A percentile compares a stretch with the other conserved stretches of the same genome.
phyloP scores from a whole-genome alignment of 176 grass and related monocot species.

The Hordeum marinum region DNA sequence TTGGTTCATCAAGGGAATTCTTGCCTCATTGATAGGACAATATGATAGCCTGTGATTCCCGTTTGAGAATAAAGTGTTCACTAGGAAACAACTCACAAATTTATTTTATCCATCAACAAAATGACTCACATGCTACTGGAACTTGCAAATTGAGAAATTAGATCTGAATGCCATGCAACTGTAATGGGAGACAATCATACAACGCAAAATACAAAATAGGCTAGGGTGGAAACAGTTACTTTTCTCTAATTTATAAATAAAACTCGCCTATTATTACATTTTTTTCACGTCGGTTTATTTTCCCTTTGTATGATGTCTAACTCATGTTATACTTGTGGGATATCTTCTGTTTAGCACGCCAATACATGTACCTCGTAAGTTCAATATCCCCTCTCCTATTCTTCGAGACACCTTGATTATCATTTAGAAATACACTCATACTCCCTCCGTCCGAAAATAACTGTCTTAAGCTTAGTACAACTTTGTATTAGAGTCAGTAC shows the following conservation, averaged over 20 bases:
- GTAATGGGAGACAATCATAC: background rate
- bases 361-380: background rate
- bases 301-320: background rate
- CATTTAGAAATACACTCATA: background rate
- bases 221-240: background rate
- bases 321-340: background rate
- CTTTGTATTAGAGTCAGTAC: too few relatives aligned
- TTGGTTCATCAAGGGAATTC: background rate
- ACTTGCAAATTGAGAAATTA: background rate
- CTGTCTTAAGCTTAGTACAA: too few relatives aligned
- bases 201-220: background rate
- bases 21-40: background rate
- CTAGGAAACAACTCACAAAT: background rate
- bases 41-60: background rate
- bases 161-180: background rate
- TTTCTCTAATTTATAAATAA: background rate
- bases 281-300: background rate
- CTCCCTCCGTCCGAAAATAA: too few relatives aligned
- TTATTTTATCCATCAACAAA: background rate
- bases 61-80: background rate
- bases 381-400: background rate
- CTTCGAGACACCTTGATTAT: background rate
- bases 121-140: background rate
- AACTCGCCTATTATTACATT: background rate
- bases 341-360: background rate